These are phyloP conservation scores for Volvox africanus DNA, from an alignment of 139 green algal species.

Conservation along the genomic window DNA sequence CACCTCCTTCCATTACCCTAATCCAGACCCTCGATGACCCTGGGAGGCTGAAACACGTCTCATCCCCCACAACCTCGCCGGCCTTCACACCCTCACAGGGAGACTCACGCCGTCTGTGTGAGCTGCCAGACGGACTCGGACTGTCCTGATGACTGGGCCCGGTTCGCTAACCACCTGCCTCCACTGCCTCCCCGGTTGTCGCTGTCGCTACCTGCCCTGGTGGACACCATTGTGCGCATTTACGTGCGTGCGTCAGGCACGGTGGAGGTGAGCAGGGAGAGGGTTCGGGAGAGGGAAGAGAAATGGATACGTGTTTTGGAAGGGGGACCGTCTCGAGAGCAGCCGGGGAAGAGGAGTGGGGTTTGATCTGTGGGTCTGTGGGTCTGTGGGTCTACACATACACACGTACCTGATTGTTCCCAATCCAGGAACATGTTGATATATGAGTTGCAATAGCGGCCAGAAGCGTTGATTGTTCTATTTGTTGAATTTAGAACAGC, in stretches of 20 bases:
- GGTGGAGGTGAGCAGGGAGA: constrained; percentile 24
- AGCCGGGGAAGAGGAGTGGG: too few relatives aligned
- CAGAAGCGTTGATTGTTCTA: too few relatives aligned
- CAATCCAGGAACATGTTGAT: too few relatives aligned
- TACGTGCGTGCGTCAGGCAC: constrained; percentile 49
- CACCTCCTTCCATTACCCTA: background rate
- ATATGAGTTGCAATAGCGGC: too few relatives aligned
- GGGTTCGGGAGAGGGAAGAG: background rate
- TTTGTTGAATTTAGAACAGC: too few relatives aligned
- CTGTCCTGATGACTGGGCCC: background rate
- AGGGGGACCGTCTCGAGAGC: background rate
- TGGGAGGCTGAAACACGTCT: background rate
- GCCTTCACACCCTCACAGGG: background rate
- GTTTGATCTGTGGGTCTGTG: too few relatives aligned
- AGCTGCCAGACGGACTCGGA: constrained; percentile 18
- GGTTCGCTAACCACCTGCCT: constrained; percentile 24
- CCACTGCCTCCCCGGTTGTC: constrained; percentile 15
- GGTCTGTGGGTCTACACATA: too few relatives aligned
- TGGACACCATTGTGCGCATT: constrained; percentile 58
- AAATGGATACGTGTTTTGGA: background rate
- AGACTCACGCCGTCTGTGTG: background rate
- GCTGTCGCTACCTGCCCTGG: constrained; percentile 29
- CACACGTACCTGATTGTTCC: too few relatives aligned
- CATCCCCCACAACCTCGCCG: background rate
- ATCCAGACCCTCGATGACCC: too few relatives aligned